These are phyloP conservation scores for Hypoxylon rickii DNA, from an alignment of 495 filamentous ascomycete genomes.

Conservation along the genomic window DNA sequence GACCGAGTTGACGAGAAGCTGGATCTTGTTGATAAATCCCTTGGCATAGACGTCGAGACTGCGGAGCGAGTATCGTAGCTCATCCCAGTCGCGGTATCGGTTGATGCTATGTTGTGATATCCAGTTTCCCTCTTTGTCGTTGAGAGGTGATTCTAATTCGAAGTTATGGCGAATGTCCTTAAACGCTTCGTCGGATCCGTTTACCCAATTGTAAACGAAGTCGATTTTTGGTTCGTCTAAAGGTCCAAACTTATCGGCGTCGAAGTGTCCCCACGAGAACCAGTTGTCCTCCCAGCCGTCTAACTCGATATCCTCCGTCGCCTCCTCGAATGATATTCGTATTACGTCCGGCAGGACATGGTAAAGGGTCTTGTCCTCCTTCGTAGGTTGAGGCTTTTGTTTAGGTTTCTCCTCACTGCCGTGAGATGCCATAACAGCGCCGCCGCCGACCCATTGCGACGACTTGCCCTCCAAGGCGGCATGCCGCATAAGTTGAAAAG, in stretches of 20 bases:
- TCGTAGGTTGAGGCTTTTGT: not conserved
- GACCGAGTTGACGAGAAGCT: slow-evolving; percentile 49
- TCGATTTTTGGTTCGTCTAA: slow-evolving; percentile 49
- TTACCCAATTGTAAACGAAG: slow-evolving; percentile 53
- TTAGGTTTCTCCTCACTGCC: not conserved
- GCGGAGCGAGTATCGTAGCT: slow-evolving; percentile 48
- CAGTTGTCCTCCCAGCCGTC: slow-evolving; percentile 50
- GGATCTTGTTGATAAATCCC: slow-evolving; percentile 47
- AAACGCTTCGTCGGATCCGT: slow-evolving; percentile 46
- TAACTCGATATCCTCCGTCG: slow-evolving; percentile 39
- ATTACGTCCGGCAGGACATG: slow-evolving; percentile 44
- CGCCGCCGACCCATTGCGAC: slow-evolving; percentile 34
- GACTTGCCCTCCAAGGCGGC: slow-evolving; percentile 21
- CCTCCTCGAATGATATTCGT: slow-evolving; percentile 47
- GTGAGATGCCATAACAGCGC: slow-evolving; percentile 23
- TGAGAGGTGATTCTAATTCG: slow-evolving; percentile 46
- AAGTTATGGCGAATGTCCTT: slow-evolving; percentile 41
- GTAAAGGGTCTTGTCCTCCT: slow-evolving; percentile 19
- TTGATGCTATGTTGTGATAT: slow-evolving; percentile 46
- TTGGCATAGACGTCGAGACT: slow-evolving; percentile 47
- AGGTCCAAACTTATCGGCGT: slow-evolving; percentile 30
- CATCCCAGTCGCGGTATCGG: slow-evolving; percentile 51
- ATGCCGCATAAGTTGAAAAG: slow-evolving; percentile 25
- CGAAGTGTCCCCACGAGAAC: slow-evolving; percentile 41
- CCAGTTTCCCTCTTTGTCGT: slow-evolving; percentile 47